Base-by-base conservation (phyloP, 768 basidiomycete species). In the Suillus plorans region DNA sequence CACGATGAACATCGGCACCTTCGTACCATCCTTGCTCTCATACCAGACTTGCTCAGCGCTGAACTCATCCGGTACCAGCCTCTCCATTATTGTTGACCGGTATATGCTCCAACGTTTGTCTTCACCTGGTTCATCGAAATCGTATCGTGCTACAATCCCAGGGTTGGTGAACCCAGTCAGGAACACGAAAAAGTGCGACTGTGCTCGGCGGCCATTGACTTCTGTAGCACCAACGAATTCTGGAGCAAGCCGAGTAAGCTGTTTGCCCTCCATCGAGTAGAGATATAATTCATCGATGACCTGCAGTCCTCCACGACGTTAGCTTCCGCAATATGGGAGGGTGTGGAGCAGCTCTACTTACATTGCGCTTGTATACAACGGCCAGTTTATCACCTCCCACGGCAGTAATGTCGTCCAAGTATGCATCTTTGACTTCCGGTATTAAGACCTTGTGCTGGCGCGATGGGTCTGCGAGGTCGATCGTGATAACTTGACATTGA, bases 1-100 rank as follows among this genome's bases (percentile, higher is more conserved):
- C 25, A 93, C 89, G 66, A 95, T 82, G 71, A 93, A 94, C 92
- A 95, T 94, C 2, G 93, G 93, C 42, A 95, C 80, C 61, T 81
- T 84, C 6, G 91, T 93, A 2, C 91, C 91, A 70, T 94, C 93
- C 74, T 89, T 90, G 75, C 87, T 88, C 22, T 80, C 73, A 70
- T 88, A 94, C 89, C 92, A 95, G 22, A 92, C 89, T 77, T 94
- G 92, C 64, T 83, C 82, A 39, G 86, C 80, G 37, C 85, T 80
- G 68, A 94, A 94, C 53, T 94, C 90, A 9, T 87, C 84, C 0
- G 85, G 80, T 59, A 82, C 79, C 42, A 94, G 77, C 4, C 88
- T 89, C 25, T 80, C 81, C 16, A 92, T 83, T 47, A 81, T 71
- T 1, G 87, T 87, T 39, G 82, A 79, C 61, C 86, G 76, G 73